Evolutionary conservation across 1,284 basidiomycete genomes (phyloP), one percentile per base, ranked within the genome.

Genomic region (Cerrena zonata): DNA sequence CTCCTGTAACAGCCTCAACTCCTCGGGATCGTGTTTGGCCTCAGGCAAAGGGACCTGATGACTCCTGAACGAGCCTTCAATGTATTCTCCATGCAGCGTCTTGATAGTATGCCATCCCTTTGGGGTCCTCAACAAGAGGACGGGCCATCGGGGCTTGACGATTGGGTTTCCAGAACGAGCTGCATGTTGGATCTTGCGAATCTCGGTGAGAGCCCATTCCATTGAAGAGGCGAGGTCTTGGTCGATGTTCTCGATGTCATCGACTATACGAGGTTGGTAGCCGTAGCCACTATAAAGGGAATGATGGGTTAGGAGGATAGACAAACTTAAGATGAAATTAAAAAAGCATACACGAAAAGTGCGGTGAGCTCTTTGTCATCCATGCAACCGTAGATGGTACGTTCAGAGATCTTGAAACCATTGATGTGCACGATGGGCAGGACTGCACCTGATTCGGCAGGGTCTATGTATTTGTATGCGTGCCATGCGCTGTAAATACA

Each of bases 341-440:
- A 15, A 24, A 10, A 10, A 27, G 36, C 70, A 53, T 64, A 80
- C 77, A 72, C 77, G 74, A 89, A 92, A 24, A 91, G 72, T 0
- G 83, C 71, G 15, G 71, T 74, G 19, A 92, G 67, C 62, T 94
- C 92, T 58, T 84, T 81, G 65, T 94, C 76, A 62, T 93, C 91
- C 89, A 94, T 92, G n/a, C 84, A 84, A 36, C 91, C 91, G 55
- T 84, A 86, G 54, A 95, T 86, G 18, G 92, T 94, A 25, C 89
- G 79, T 63, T 94, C 89, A 3, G 86, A 89, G 54, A 94, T 94
- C 75, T 92, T 86, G 77, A 86, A 89, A 15, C 84, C 82, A 57
- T 93, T 93, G 53, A 87, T 78, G 62, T 94, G 89, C 2, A 95
- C 75, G 58, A 94, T 89, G 19, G 91, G 92, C 22, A 94, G 71